phyloP scores from a whole-genome alignment of 2,329 filamentous ascomycete species.

The Botryotinia convoluta region DNA sequence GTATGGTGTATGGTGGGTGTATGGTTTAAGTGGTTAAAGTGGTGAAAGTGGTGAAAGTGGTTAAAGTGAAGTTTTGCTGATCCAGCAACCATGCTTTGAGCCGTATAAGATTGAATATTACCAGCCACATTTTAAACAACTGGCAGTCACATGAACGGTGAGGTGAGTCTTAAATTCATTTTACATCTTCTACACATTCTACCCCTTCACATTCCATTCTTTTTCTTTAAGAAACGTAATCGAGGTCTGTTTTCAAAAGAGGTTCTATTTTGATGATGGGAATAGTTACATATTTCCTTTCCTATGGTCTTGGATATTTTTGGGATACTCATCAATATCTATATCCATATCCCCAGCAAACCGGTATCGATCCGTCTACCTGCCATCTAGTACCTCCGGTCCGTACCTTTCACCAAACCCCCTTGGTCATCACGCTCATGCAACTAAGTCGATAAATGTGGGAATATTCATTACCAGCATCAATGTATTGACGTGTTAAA shows the following conservation, averaged over 20 bases:
- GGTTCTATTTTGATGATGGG: not conserved
- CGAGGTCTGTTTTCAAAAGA: not conserved
- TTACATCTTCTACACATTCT: not conserved
- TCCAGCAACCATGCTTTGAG: not conserved
- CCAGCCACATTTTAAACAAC: constrained; percentile 7
- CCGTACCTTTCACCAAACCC: not conserved
- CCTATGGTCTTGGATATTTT: not conserved
- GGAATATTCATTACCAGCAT: not conserved
- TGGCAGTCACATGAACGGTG: constrained; percentile 3
- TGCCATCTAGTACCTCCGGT: not conserved
- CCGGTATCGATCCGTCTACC: not conserved
- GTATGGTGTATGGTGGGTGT: too few species aligned
- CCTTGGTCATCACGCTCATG: not conserved
- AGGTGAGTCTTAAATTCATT: not conserved
- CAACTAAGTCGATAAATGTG: constrained; percentile 4
- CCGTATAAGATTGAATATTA: not conserved
- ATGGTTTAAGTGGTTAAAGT: not conserved
- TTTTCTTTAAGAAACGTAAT: not conserved
- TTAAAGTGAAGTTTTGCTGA: not conserved
- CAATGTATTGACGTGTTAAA: not conserved
- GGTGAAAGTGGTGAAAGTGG: too few species aligned
- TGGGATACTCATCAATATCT: not conserved
- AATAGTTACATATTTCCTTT: not conserved
- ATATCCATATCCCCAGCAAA: not conserved
- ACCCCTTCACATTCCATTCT: not conserved